phyloP scores from a whole-genome alignment of 805 yeast species.

The Blastobotrys peoriensis region DNA sequence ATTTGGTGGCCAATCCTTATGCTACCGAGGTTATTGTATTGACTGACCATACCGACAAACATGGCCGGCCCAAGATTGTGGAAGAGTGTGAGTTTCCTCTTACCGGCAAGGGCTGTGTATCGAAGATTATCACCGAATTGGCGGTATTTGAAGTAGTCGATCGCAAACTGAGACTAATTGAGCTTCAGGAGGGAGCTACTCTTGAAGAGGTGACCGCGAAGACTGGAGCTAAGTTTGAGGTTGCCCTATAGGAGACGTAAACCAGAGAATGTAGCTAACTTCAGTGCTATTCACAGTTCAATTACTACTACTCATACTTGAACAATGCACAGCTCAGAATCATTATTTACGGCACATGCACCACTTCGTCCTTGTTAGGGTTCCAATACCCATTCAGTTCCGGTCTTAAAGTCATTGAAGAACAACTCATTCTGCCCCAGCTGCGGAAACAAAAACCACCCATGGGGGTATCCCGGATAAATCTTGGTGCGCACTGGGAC shows the following conservation, averaged over 20 bases:
- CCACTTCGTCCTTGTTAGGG: no score
- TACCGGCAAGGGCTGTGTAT: slow-evolving; percentile 38
- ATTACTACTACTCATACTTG: no score
- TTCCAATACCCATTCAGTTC: neutral
- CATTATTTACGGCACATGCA: no score
- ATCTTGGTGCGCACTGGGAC: slow-evolving; percentile 18
- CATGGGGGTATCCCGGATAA: slow-evolving; percentile 41
- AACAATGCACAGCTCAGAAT: no score
- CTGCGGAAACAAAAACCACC: slow-evolving; percentile 1
- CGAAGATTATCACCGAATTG: slow-evolving; percentile 38
- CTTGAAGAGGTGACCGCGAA: slow-evolving; percentile 31
- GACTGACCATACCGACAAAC: slow-evolving; percentile 40
- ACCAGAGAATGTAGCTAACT: no score
- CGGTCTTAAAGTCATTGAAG: neutral
- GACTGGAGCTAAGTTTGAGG: slow-evolving; percentile 34
- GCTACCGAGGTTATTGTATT: slow-evolving; percentile 37
- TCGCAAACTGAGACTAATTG: slow-evolving; percentile 33
- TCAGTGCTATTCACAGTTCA: no score
- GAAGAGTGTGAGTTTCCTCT: slow-evolving; percentile 37
- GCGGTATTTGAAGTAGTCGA: slow-evolving; percentile 38
- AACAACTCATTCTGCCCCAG: neutral
- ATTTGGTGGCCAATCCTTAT: slow-evolving; percentile 38
- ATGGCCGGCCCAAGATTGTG: slow-evolving; percentile 40
- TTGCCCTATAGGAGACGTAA: slow-evolving; percentile 17
- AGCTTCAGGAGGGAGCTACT: slow-evolving; percentile 30